Base-by-base conservation (phyloP, 1,139 yeast species). In the Blastobotrys persicus region DNA sequence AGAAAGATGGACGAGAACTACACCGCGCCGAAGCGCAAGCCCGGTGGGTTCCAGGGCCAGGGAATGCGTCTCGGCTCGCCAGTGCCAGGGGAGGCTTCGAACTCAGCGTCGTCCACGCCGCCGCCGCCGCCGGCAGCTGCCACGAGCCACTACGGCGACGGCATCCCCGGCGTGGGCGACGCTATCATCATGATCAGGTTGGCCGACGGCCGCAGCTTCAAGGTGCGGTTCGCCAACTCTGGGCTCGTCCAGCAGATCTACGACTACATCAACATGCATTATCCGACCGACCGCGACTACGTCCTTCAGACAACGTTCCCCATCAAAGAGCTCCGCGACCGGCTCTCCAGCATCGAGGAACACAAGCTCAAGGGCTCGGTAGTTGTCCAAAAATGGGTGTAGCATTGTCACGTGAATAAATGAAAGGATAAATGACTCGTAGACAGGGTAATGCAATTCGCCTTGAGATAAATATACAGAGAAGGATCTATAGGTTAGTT, bases 21-120 rank as follows among this genome's bases (percentile, higher is more conserved):
- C 70, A 71, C 65, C 40, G 84, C 94, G 9, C 91, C 95, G 31
- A 85, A 83, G 70, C 75, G 78, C 50, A 70, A 78, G 63, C 62
- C 71, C 5, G 88, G 82, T 3, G 96, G 96, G 0, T 91, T 87
- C 65, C 72, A 69, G 23, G 98, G 98, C 3, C 64, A 71, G 1
- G 98, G 99, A n/a, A 85, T 84, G 52, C 76, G 98, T 59, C 74
- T 92, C 50, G 99, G 99, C 1, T 83, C 92, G 1, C 95, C 94
- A 1, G 85, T 88, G 9, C 92, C 95, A 0, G 88, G 92, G 0
- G 91, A 84, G 49, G 52, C 58, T 9, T 41, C 54, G 19, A 19
- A 50, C 7, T 47, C 55, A 11, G 45, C 59, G 12, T 40, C 55
- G 23, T 34, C 55, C 20, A 44, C 49, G 35, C 19, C 51, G 14